Conservation (phyloP, 2,329 filamentous ascomycete genomes). For the Exophiala sideris region DNA sequence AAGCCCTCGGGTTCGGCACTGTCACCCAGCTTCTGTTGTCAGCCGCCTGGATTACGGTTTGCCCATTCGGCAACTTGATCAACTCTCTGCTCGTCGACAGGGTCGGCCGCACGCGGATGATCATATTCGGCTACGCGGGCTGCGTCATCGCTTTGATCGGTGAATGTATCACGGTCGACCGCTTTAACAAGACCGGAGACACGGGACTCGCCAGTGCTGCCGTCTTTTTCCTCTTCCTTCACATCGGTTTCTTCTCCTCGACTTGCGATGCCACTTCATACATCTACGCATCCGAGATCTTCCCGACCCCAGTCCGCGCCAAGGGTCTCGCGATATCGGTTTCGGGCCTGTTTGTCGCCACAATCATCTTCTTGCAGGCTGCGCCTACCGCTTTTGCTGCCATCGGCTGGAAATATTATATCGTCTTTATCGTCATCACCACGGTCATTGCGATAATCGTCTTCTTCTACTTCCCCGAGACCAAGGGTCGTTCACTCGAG, state of each 20-base stretch:
- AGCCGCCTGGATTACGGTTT: constrained; percentile 11
- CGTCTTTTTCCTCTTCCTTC: constrained; percentile 41
- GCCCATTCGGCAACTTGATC: constrained; percentile 16
- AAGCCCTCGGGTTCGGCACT: constrained; percentile 5
- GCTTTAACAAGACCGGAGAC: constrained; percentile 42
- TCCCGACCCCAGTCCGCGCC: constrained; percentile 66
- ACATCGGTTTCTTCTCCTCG: constrained; percentile 54
- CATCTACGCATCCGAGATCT: constrained; percentile 71
- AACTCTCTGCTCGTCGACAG: constrained; percentile 17
- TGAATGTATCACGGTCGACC: constrained; percentile 45
- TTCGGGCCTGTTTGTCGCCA: constrained; percentile 13
- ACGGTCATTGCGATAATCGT: constrained; percentile 63
- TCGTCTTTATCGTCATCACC: constrained; percentile 27
- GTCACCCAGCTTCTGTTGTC: constrained; percentile 3
- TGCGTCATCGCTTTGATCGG: constrained; percentile 33
- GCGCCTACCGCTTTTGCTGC: constrained; percentile 30
- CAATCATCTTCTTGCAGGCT: constrained; percentile 14
- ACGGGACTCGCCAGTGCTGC: constrained; percentile 46
- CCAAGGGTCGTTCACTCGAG: constrained; percentile 66
- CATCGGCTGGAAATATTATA: constrained; percentile 34
- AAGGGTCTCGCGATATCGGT: constrained; percentile 48
- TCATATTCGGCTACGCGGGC: constrained; percentile 36
- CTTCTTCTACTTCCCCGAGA: constrained; percentile 68
- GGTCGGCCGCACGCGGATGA: constrained; percentile 10
- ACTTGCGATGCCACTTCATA: constrained; percentile 63